Conservation (phyloP, 306 rosid genomes). For the Inga leiocalycina region DNA sequence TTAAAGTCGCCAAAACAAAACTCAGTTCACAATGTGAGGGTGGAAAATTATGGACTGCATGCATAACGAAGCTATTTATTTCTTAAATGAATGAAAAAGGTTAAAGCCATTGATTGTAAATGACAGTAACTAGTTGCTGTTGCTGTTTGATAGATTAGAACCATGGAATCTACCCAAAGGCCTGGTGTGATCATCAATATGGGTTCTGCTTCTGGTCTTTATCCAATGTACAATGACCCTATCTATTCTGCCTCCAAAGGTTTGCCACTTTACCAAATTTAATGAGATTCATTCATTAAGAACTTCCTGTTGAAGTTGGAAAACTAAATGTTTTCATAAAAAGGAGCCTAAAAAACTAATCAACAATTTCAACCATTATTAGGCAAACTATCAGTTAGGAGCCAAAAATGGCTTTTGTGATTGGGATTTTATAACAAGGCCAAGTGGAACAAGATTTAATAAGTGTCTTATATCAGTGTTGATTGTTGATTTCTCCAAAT, state of each 20-base stretch:
- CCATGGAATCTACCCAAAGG: conserved; percentile 66
- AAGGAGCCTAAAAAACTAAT: conserved; percentile 20
- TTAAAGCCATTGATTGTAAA: conserved; percentile 15
- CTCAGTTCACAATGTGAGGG: conserved; percentile 19
- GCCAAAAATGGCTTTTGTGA: not conserved
- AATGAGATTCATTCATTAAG: conserved; percentile 9
- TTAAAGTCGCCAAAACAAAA: conserved; percentile 11
- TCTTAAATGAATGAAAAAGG: conserved; percentile 6
- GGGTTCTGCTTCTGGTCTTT: conserved; percentile 94
- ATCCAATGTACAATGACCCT: conserved; percentile 68
- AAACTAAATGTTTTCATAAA: not conserved
- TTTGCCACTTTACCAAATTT: conserved; percentile 41
- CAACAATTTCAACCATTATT: conserved; percentile 4
- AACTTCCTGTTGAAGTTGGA: conserved; percentile 13
- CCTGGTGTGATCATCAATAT: conserved; percentile 87
- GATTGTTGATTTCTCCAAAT: not conserved
- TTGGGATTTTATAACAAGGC: not conserved
- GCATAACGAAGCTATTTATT: conserved; percentile 6
- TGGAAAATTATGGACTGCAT: conserved; percentile 22
- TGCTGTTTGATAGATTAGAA: conserved; percentile 61
- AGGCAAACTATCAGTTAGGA: conserved; percentile 16
- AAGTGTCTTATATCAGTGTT: not conserved
- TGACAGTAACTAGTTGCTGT: conserved; percentile 33
- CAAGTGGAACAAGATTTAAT: not conserved
- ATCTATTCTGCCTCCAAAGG: conserved; percentile 89